Conservation (phyloP, 306 rosid genomes). For the Amphicarpaea edgeworthii region DNA sequence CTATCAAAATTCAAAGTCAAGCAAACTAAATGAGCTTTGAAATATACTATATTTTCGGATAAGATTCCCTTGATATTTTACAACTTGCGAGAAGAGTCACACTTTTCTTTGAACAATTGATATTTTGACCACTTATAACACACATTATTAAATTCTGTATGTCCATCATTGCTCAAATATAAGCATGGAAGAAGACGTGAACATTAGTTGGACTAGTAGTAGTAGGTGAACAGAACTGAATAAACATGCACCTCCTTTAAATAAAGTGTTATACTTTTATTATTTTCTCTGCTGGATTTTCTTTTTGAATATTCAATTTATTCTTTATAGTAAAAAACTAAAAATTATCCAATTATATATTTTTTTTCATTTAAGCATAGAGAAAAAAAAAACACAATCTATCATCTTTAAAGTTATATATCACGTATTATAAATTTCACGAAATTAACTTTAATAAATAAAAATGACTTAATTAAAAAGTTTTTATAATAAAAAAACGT, state of each 20-base stretch:
- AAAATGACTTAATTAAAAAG: too few relatives aligned
- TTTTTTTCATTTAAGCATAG: too few relatives aligned
- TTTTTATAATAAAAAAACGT: too few relatives aligned
- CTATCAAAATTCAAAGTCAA: background rate
- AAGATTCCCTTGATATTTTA: background rate
- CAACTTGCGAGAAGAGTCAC: background rate
- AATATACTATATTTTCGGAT: background rate
- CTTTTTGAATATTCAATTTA: too few relatives aligned
- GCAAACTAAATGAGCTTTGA: background rate
- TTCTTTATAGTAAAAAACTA: too few relatives aligned
- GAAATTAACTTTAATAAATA: too few relatives aligned
- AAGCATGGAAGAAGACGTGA: conserved; percentile 7
- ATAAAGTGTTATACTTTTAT: conserved; percentile 1
- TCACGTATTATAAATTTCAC: too few relatives aligned
- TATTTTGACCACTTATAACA: conserved; percentile 1
- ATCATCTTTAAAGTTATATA: too few relatives aligned
- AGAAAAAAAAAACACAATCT: too few relatives aligned
- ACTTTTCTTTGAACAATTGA: background rate
- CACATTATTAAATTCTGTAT: background rate
- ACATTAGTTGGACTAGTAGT: conserved; percentile 2
- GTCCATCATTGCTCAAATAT: background rate
- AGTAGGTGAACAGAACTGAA: conserved; percentile 38
- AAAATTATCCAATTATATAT: too few relatives aligned
- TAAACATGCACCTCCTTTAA: conserved; percentile 19
- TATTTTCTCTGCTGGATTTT: background rate